These are phyloP conservation scores for Arbutus unedo DNA, from an alignment of 148 eudicot genomes.

Conservation along the genomic window DNA sequence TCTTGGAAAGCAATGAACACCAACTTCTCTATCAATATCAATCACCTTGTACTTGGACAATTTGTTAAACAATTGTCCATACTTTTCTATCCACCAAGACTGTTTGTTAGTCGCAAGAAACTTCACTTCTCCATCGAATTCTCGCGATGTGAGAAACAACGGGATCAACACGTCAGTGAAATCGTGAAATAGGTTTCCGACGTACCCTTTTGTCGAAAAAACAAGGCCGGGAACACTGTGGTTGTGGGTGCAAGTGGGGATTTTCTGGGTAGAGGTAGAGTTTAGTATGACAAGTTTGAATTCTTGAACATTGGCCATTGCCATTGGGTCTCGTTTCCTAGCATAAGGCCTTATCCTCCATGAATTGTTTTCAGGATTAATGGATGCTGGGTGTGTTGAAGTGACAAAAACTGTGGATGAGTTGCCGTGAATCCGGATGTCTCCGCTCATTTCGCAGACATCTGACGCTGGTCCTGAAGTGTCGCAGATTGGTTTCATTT, in stretches of 20 bases:
- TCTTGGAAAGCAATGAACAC: conserved; percentile 45
- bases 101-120: conserved; percentile 33
- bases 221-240: conserved; percentile 45
- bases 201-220: conserved; percentile 44
- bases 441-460: conserved; percentile 47
- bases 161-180: conserved; percentile 51
- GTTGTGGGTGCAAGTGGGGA: conserved; percentile 26
- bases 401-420: conserved; percentile 43
- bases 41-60: conserved; percentile 44
- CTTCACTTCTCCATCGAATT: conserved; percentile 39
- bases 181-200: conserved; percentile 54
- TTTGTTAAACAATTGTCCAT: conserved; percentile 25
- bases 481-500: conserved; percentile 40
- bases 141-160: conserved; percentile 35
- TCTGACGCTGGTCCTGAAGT: conserved; percentile 42
- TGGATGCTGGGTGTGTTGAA: background rate
- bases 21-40: conserved; percentile 36
- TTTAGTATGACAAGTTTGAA: conserved; percentile 21
- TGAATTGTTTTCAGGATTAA: background rate
- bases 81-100: conserved; percentile 36
- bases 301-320: conserved; percentile 27
- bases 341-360: conserved; percentile 51
- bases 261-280: background rate
- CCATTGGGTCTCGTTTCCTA: conserved; percentile 34
- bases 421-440: conserved; percentile 49